Evolutionary conservation across 176 grass and related monocot genomes (phyloP).

Genomic region (maize (Zea mays)): Zm-B73-REFERENCE-NAM-5.0 NC_050098.1:98535001-98535500

Average conservation of each 20-base stretch:
- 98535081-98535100: slow-evolving; percentile 28
- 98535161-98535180: slow-evolving; percentile 10
- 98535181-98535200: slow-evolving; percentile 67
- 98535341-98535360: slow-evolving; percentile 61
- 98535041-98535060: slow-evolving; percentile 54
- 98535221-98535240: neutral
- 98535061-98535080: slow-evolving; percentile 48
- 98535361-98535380: slow-evolving; percentile 6
- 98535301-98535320: slow-evolving; percentile 25
- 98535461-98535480: too few relatives aligned
- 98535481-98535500: too few relatives aligned
- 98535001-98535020: neutral
- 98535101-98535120: slow-evolving; percentile 35
- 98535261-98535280: neutral
- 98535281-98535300: neutral
- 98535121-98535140: slow-evolving; percentile 60
- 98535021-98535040: slow-evolving; percentile 19
- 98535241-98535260: neutral
- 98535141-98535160: slow-evolving; percentile 25
- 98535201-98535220: slow-evolving; percentile 53
- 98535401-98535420: too few relatives aligned
- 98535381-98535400: too few relatives aligned
- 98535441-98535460: too few relatives aligned
- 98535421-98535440: too few relatives aligned
- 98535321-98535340: slow-evolving; percentile 61